Evolutionary conservation across 192 early-diverging fungal species (phyloP).

Genomic region (Oehlia diaphana): DNA sequence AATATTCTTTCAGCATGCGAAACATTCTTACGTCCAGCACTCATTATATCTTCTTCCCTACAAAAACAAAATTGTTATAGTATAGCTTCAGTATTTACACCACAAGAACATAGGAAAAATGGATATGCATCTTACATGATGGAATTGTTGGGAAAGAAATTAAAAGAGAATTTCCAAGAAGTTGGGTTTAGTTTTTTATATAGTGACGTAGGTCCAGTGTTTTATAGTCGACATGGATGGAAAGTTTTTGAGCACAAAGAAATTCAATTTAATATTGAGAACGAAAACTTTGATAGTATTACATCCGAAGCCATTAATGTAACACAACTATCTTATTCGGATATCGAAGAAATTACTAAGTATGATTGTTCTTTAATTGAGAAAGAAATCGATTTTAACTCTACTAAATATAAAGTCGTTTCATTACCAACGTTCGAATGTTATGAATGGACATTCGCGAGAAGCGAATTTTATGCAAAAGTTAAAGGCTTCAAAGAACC

Average conservation of each 20-base stretch:
- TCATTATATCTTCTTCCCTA: neutral
- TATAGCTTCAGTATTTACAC: conserved; percentile 24
- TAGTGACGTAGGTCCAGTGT: conserved; percentile 12
- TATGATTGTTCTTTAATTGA: conserved; percentile 12
- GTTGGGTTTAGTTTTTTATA: conserved; percentile 21
- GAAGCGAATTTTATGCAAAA: conserved; percentile 2
- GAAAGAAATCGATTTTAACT: neutral
- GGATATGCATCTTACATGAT: conserved; percentile 27
- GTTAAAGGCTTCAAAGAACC: neutral
- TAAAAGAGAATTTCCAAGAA: neutral
- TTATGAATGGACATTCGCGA: conserved; percentile 6
- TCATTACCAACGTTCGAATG: neutral
- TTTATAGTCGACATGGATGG: conserved; percentile 23
- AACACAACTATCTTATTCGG: neutral
- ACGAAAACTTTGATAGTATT: neutral
- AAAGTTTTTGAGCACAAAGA: conserved; percentile 2
- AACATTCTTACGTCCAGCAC: conserved; percentile 9
- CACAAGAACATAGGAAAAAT: conserved; percentile 5
- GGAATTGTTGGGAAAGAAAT: conserved; percentile 9
- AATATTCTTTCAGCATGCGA: conserved; percentile 7
- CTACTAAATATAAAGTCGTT: neutral
- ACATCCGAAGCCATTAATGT: neutral
- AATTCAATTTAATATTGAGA: conserved; percentile 20
- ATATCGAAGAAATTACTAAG: neutral
- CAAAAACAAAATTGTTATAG: conserved; percentile 17